Conservation (phyloP, 2,329 filamentous ascomycete genomes). For the Trichoderma sp. region DNA sequence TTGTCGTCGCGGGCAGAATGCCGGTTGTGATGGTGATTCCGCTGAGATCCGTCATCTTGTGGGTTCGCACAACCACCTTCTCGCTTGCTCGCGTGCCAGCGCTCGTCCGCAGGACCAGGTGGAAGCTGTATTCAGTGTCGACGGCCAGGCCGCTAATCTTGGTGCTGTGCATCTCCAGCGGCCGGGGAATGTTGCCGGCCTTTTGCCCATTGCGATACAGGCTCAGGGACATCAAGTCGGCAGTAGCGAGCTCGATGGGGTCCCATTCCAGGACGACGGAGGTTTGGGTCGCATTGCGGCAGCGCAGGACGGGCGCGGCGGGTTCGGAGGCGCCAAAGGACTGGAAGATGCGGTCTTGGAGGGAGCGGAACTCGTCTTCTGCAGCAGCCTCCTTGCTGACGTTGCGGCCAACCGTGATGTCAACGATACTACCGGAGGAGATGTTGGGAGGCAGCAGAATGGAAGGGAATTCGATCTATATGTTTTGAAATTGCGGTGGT, state of each 20-base stretch:
- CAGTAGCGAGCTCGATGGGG: constrained; percentile 86
- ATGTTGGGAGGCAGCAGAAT: constrained; percentile 95
- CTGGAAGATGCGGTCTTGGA: constrained; percentile 86
- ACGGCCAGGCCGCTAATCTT: constrained; percentile 97
- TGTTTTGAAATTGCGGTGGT: constrained; percentile 16
- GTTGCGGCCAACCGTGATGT: constrained; percentile 93
- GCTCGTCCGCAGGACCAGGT: constrained; percentile 84
- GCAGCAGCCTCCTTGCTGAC: constrained; percentile 71
- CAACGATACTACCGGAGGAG: constrained; percentile 92
- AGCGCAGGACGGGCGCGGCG: constrained; percentile 73
- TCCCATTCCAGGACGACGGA: constrained; percentile 98
- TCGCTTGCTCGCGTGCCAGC: constrained; percentile 85
- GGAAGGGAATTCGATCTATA: constrained; percentile 95
- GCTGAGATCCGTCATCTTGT: constrained; percentile 97
- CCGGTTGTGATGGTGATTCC: constrained; percentile 94
- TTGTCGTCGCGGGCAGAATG: constrained; percentile 70
- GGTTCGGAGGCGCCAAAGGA: constrained; percentile 83
- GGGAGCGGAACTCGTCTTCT: constrained; percentile 71
- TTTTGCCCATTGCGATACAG: constrained; percentile 96
- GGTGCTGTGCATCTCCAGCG: constrained; percentile 83
- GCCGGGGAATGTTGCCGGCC: constrained; percentile 88
- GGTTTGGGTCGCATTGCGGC: constrained; percentile 97
- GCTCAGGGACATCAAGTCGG: constrained; percentile 83
- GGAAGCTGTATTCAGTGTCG: constrained; percentile 93
- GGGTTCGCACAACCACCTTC: constrained; percentile 80